Conservation (phyloP, 208 protist species). For the Trypanosomatidae sp. region DNA sequence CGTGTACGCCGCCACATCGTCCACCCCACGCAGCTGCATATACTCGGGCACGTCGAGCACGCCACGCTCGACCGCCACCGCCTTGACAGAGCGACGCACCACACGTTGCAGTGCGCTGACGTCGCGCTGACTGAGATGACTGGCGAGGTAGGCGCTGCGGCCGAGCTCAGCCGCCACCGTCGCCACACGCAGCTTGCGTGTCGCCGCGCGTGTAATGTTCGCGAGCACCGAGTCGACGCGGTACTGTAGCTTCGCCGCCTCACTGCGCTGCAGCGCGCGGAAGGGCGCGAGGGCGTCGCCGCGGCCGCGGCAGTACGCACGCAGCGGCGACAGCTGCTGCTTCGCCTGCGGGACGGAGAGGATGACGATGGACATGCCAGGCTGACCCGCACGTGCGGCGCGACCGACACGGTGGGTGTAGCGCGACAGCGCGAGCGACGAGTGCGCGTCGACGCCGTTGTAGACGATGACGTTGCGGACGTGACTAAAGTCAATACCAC, state of each 20-base stretch:
- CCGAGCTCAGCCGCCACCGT: constrained; percentile 77
- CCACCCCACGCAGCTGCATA: constrained; percentile 59
- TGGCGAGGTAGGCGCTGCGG: constrained; percentile 82
- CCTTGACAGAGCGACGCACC: constrained; percentile 54
- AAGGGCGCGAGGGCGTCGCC: constrained; percentile 43
- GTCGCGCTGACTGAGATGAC: constrained; percentile 86
- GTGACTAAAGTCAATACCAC: constrained; percentile 95
- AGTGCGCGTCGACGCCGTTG: constrained; percentile 87
- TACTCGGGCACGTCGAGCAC: constrained; percentile 84
- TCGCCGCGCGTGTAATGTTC: constrained; percentile 60
- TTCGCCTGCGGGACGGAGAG: constrained; percentile 60
- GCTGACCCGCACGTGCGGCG: constrained; percentile 78
- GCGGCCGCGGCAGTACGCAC: constrained; percentile 32
- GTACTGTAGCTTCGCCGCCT: constrained; percentile 76
- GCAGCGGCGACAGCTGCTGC: constrained; percentile 32
- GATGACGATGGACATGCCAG: constrained; percentile 85
- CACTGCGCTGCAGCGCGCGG: constrained; percentile 56
- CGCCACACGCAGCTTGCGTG: constrained; percentile 65
- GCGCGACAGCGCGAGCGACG: constrained; percentile 57
- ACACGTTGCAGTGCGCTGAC: constrained; percentile 74
- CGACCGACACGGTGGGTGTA: constrained; percentile 96
- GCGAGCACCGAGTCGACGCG: constrained; percentile 69
- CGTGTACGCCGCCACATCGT: constrained; percentile 52
- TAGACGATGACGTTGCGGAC: constrained; percentile 95
- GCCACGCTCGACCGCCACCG: constrained; percentile 74